Evolutionary conservation across 2,329 filamentous ascomycete species (phyloP), one percentile per base, ranked within the genome.

Genomic region (Aspergillus latus): DNA sequence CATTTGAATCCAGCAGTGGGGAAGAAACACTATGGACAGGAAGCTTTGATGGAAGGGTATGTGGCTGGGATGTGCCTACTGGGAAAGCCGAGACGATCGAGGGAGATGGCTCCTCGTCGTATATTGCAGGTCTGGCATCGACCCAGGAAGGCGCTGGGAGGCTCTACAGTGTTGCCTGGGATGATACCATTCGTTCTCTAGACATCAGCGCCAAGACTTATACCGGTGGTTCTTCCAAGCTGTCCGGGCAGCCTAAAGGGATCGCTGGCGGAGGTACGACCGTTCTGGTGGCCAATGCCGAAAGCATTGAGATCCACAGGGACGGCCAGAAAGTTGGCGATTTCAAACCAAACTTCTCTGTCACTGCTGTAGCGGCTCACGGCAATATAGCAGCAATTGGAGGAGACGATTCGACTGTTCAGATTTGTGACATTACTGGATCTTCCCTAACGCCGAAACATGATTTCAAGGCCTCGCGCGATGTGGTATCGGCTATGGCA

Each of bases 101-200:
- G 60, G 93, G 94, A 29, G 85, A 90, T 62, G 80, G 84, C 3
- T 94, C 97, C 73, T 88, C 88, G 6, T 95, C 93, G 72, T 92
- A 95, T 72, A 85, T 97, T 50, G 85, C 87, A 3, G 89, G 89
- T 49, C 87, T 99, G 61, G 78, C 87, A 2, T 77, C 84, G 0
- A 78, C 78, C 6, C 70, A 79, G 2, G 70, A 76, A 51, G 83
- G 72, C 6, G 65, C 68, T 45, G 74, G 85, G 34, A 82, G 85
- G 62, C 84, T 91, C n/a, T 92, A 90, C 76, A 93, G 88, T 67
- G 89, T 93, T 52, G 92, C 88, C 61, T 99, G 93, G 94, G 94
- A 99, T 69, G 94, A 99, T 72, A 91, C 88, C 1, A 80, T 97
- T 36, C 88, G 92, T 60, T 88, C 84, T 43, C 82, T 95, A 36